phyloP scores from a whole-genome alignment of 768 basidiomycete genomes.

The Pholiota conissans region DNA sequence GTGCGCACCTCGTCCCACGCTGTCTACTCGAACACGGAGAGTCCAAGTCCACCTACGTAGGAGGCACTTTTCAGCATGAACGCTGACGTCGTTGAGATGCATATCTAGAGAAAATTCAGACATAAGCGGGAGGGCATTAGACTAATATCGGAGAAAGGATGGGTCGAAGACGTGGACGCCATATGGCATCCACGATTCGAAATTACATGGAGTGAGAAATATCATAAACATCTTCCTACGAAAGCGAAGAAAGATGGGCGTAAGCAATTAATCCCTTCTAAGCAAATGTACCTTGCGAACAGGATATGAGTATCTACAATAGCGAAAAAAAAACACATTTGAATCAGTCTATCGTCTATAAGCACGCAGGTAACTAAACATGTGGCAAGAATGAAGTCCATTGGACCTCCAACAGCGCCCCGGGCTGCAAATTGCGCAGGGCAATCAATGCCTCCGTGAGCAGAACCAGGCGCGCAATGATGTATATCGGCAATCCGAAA shows the following conservation, averaged over 20 bases:
- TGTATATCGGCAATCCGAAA: slow-evolving; percentile 7
- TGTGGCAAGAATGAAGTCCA: slow-evolving; percentile 16
- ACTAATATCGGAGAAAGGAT: too few species aligned
- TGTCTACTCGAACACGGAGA: too few species aligned
- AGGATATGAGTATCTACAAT: neutral
- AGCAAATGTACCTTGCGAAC: neutral
- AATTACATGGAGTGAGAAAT: neutral
- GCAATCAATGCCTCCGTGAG: slow-evolving; percentile 5
- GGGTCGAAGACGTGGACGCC: too few species aligned
- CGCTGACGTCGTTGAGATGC: too few species aligned
- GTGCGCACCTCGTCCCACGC: too few species aligned
- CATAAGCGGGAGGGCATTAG: too few species aligned
- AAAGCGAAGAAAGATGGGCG: neutral
- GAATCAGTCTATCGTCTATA: neutral
- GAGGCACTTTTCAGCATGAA: too few species aligned
- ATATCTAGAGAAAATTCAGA: too few species aligned
- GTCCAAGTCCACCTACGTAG: too few species aligned
- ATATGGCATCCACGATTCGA: too few species aligned
- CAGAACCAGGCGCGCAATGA: slow-evolving; percentile 8
- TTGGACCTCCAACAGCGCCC: slow-evolving; percentile 4
- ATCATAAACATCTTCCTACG: neutral
- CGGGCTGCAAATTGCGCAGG: slow-evolving; percentile 1
- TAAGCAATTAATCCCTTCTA: neutral
- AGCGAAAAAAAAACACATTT: neutral
- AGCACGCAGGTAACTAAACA: slow-evolving; percentile 2